Conservation (phyloP, 1,284 basidiomycete genomes). For the Rhodotorula mucilaginosa region DNA sequence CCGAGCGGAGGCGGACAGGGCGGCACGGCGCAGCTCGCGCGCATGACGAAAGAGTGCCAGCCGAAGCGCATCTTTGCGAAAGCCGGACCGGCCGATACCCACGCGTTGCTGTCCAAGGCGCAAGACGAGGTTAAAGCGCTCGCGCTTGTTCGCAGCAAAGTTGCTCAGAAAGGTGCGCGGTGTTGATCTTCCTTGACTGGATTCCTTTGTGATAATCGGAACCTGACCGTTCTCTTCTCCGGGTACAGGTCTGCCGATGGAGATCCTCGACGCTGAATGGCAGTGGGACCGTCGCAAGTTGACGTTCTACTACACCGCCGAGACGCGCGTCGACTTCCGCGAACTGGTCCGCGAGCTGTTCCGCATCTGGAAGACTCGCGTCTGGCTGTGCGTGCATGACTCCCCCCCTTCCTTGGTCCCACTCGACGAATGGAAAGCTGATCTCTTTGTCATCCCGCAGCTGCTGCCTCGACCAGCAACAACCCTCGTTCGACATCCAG, state of each 20-base stretch:
- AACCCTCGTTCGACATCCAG: conserved; percentile 23
- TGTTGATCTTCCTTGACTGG: not conserved
- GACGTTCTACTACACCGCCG: conserved; percentile 95
- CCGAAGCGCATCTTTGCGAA: conserved; percentile 97
- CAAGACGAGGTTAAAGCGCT: conserved; percentile 91
- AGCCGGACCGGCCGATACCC: conserved; percentile 77
- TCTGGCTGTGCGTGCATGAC: conserved; percentile 60
- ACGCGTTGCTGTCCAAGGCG: conserved; percentile 71
- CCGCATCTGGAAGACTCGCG: conserved; percentile 72
- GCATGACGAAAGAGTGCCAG: conserved; percentile 75
- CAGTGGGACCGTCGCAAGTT: conserved; percentile 97
- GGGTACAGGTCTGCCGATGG: conserved; percentile 75
- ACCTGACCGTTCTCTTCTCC: not conserved
- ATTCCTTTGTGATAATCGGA: no score
- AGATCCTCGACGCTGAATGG: conserved; percentile 95
- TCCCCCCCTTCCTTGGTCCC: not conserved
- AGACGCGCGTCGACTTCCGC: conserved; percentile 94
- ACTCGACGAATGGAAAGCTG: rapidly evolving
- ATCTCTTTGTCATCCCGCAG: not conserved
- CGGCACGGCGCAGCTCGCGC: conserved; percentile 32
- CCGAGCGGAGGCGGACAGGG: conserved; percentile 3
- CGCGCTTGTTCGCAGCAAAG: conserved; percentile 84
- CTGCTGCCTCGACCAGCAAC: conserved; percentile 36
- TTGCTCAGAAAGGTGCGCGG: conserved; percentile 66
- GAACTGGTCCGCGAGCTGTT: conserved; percentile 91